Evolutionary conservation across 2,329 filamentous ascomycete species (phyloP), one percentile per base, ranked within the genome.

Genomic region (Neofusicoccum ribis): DNA sequence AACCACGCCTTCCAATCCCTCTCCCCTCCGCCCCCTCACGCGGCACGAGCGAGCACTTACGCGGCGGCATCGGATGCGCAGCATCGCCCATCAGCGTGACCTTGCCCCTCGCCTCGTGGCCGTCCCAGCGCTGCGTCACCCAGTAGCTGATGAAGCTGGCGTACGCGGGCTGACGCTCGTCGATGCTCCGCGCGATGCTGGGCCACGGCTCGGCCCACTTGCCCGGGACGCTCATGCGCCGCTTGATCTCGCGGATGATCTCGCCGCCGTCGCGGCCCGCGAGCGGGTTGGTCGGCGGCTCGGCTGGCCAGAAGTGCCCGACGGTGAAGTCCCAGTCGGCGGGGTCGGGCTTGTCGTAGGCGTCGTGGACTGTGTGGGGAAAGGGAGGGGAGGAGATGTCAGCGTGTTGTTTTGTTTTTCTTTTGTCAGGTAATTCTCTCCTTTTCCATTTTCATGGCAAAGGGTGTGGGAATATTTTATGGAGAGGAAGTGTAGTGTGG

Each of bases 281-380:
- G 44, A 47, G 23, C 6, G 37, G 52, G 46, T 31, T 63, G 15
- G 36, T 70, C 72, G 44, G 78, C 80, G 39, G 70, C 71, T 14
- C 76, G 76, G 73, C 7, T 71, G 76, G 68, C 78, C 80, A 83
- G 9, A 80, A 83, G 58, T 83, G 79, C 68, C 83, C 84, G 71
- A 80, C 82, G 70, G 80, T 80, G 68, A 82, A 82, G 5, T 74
- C 76, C 80, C 80, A 82, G 5, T 71, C 72, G 27, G 79, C 78
- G 1, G 80, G 80, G 8, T 75, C 69, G 15, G 76, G 37, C n/a
- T 23, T 70, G 9, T 73, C 67, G 51, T 78, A 73, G 2, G 75
- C 71, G 4, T 63, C 36, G 46, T 63, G 60, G 12, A 34, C 59
- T 62, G 41, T 20, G 15, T 20, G 39, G 23, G 23, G 23, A 39